Base-by-base conservation (phyloP, 805 yeast genomes). In the Yueomyces sinensis region DNA sequence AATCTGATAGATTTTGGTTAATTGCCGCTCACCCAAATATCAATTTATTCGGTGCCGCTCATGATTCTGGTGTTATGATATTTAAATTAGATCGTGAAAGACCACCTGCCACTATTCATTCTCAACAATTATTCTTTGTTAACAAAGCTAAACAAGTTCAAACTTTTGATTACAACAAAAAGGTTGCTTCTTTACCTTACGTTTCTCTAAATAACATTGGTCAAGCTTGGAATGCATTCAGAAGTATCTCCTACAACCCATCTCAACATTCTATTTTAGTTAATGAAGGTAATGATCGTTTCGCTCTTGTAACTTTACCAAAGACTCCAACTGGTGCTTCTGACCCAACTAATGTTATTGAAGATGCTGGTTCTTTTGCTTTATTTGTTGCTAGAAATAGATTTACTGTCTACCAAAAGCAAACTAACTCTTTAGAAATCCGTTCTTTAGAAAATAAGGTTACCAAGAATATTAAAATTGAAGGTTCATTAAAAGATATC, bases 71-170 rank as follows among this genome's bases (percentile, higher is more conserved):
- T 57, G 93, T 86, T 22, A 87, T 87, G 94, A 94, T 91, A 33
- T 93, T 91, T 72, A 91, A 91, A 63, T 70, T 91, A 41, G 95
- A 84, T 58, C 81, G 97, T 56, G 99, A 91, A 66, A 77, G 98
- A 58, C 97, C 98, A 13, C 46, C 54, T 29, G 46, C 46, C 32
- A 45, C 45, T 16, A 94, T 95, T n/a, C 72, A 73, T 48, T 91
- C 82, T 54, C 82, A 82, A 59, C 75, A 70, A 47, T 59, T 91
- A 47, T 72, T 71, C 41, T 89, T 70, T 52, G 74, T 86, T 48
- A 84, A 83, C 59, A 70, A 73, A 40, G 94, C 84, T 54, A 83
- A 80, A 58, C 93, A 84, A 57, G 76, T 89, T 35, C 94, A 84
- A 58, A 63, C 73, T 36, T 86, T 72, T 51, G 91, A 83, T 52